Base-by-base conservation (phyloP, 1,284 basidiomycete species). In the Malassezia slooffiae region DNA sequence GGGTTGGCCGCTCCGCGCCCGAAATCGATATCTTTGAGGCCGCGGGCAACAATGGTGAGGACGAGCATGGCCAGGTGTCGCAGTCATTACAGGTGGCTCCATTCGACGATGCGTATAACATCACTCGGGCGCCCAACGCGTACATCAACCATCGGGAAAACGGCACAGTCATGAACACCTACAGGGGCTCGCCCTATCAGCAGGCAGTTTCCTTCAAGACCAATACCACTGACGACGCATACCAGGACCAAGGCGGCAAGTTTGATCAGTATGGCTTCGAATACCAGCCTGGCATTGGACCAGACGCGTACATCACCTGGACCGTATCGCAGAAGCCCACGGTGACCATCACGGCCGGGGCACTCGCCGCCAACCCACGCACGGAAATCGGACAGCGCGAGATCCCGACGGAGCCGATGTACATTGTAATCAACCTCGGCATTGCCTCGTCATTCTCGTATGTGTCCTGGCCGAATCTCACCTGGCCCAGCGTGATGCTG, bases 21-120 rank as follows among this genome's bases (percentile, higher is more conserved):
- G 86, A 90, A 71, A 87, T 91, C 44, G 83, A 86, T 71, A 73
- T 85, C 29, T 75, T 86, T 47, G 83, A 86, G 67, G 83, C 82
- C 11, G 41, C 48, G 8, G 70, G 72, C 9, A 55, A 58, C 34
- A 34, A 42, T 6, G 40, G 40, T 16, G 38, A 39, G 1, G 49
- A 47, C 9, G 42, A 40, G 28, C 46, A 57, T n/a, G 61, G 63
- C 5, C 49, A 47, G 29, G 53, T 53, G 13, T 61, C 58, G 29
- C 56, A 61, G 54, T 63, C 58, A 3, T 42, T 51, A 5, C 65
- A 68, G 41, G 50, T 62, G 5, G 63, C 62, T 2, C 65, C 65
- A 0, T 66, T 60, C 46, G 58, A 60, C 38, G 49, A 50, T 1
- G 56, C 51, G 12, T 64, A 66, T 56, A 73, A 76, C 53, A 69